Conservation (phyloP, 805 yeast genomes). For the Schizosaccharomyces cryophilus region DNA sequence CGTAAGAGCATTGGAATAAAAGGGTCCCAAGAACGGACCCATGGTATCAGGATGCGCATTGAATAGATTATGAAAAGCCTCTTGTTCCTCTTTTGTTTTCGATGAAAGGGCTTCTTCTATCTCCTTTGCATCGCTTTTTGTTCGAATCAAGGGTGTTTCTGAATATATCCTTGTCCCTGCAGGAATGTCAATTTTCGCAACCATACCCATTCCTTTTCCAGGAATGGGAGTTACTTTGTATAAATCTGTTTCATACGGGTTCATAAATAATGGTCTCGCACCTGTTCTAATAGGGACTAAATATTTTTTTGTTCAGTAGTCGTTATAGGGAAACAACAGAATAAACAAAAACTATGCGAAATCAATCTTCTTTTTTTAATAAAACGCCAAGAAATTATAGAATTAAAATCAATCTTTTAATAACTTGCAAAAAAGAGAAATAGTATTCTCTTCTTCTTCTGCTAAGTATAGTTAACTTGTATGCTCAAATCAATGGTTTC, state of each 20-base stretch:
- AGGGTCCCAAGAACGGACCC: background rate
- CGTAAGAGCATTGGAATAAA: constrained; percentile 1
- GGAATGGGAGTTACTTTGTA: background rate
- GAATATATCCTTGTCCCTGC: background rate
- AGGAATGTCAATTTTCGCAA: background rate
- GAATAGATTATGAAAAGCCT: background rate
- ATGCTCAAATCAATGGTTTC: too few species aligned
- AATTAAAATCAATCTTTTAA: too few species aligned
- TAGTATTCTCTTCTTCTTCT: too few species aligned
- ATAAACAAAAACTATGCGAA: too few species aligned
- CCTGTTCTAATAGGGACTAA: background rate
- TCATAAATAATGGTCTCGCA: background rate
- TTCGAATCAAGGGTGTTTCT: background rate
- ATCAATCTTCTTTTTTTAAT: too few species aligned
- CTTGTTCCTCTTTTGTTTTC: background rate
- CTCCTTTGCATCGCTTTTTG: background rate
- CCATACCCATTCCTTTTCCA: background rate
- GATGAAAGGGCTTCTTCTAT: background rate
- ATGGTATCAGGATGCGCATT: background rate
- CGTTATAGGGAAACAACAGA: too few species aligned
- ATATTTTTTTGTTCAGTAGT: background rate
- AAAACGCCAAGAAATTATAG: too few species aligned
- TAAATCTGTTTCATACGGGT: background rate
- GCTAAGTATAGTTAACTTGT: too few species aligned
- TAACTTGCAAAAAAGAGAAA: too few species aligned